Base-by-base conservation (phyloP, 331 rosid species). In the Saraca asoca region DNA sequence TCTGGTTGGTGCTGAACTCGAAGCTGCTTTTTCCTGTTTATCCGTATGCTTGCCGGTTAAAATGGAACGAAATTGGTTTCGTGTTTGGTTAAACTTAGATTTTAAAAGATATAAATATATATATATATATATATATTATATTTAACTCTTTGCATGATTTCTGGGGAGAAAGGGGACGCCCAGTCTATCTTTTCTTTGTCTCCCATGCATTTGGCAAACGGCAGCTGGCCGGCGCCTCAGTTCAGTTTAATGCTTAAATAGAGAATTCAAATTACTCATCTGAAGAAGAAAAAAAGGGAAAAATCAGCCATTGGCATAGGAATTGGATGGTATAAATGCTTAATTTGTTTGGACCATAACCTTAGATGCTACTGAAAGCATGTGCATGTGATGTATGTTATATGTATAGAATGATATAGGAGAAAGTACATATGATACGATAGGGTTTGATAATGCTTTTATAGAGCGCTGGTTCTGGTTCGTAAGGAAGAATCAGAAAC, bases 21-120 rank as follows among this genome's bases (percentile, higher is more conserved):
- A 85, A 85, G 86, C 78, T 68, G 55, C 95, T 85, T 89, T 91
- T 77, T 62, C 95, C 96, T 63, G 85, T 66, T 85, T 87, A 79
- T 81, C 86, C 88, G 95, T 76, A 77, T 62, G 66, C 87, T 80
- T 91, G 96, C 96, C 88, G 87, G 95, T 74, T 64, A 52, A 82
- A 68, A 70, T 76, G 51, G 73, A 62, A 71, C 50, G 67, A 81
- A 29, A 45, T 59, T 75, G 92, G 79, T 89, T 87, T 81, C 95
- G 91, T 88, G 85, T 80, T 72, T 63, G 83, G 74, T 63, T 80
- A 58, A 50, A 44, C 88, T 82, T 72, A 72, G 61, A 73, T 78
- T 75, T 74, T 60, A 5, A 56, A 77, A 72, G 69, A 6, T 24
- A n/a, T n/a, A n/a, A n/a, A n/a, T n/a, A n/a, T n/a, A n/a, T n/a